phyloP scores from a whole-genome alignment of 1,139 yeast species.

The Hansenula sp. region DNA sequence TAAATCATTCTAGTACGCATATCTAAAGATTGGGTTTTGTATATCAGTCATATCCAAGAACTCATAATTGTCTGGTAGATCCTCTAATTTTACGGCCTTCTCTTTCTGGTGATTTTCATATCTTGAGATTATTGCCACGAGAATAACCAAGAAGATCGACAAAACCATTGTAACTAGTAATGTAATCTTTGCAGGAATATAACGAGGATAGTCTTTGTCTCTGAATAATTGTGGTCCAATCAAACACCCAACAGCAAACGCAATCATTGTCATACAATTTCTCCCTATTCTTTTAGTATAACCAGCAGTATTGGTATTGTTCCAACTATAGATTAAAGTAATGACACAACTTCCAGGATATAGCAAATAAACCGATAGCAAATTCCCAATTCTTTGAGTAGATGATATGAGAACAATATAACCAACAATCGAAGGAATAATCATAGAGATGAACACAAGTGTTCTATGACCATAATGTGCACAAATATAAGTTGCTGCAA shows the following conservation, averaged over 20 bases:
- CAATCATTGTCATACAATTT: slow-evolving; percentile 55
- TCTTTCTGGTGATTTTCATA: slow-evolving; percentile 31
- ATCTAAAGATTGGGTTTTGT: slow-evolving; percentile 52
- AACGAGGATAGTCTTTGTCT: slow-evolving; percentile 32
- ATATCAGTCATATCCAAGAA: slow-evolving; percentile 54
- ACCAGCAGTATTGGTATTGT: slow-evolving; percentile 55
- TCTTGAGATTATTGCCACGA: too few relatives aligned
- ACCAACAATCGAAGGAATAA: slow-evolving; percentile 29
- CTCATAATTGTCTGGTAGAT: slow-evolving; percentile 15
- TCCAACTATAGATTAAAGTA: slow-evolving; percentile 29
- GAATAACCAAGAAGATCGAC: slow-evolving; percentile 25
- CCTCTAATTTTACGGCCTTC: slow-evolving; percentile 13
- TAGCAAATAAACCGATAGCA: slow-evolving; percentile 30
- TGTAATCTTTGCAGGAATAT: slow-evolving; percentile 38
- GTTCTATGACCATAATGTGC: slow-evolving; percentile 19
- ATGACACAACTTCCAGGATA: slow-evolving; percentile 39
- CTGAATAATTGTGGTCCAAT: slow-evolving; percentile 47
- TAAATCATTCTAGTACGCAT: slow-evolving; percentile 20
- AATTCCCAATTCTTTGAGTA: slow-evolving; percentile 29
- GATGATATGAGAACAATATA: slow-evolving; percentile 42
- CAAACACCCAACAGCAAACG: slow-evolving; percentile 53
- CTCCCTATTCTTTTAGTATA: slow-evolving; percentile 62
- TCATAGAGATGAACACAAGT: slow-evolving; percentile 17
- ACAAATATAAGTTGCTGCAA: slow-evolving; percentile 18
- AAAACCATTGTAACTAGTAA: slow-evolving; percentile 32